Percentiles rank a stretch among this genome's conserved stretches.
These are phyloP conservation scores for Mycena capillaripes DNA, from an alignment of 768 basidiomycete species.

Conservation along the genomic window DNA sequence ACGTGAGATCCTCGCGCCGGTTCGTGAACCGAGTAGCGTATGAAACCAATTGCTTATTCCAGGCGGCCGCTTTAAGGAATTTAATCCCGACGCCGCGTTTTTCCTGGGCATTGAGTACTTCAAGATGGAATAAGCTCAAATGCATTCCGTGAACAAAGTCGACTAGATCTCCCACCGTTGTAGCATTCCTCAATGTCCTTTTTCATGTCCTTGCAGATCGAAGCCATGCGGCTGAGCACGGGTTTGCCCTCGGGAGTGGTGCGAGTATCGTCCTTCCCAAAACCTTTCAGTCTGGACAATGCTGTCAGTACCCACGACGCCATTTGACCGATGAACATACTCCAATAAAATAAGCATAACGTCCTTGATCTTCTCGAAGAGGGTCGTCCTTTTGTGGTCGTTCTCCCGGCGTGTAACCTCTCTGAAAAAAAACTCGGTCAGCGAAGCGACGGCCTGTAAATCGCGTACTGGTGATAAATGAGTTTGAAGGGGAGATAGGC, in stretches of 20 bases:
- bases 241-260: conserved; percentile 18
- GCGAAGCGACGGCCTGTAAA: neutral
- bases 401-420: conserved; percentile 26
- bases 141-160: neutral
- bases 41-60: conserved; percentile 25
- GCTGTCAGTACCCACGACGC: neutral
- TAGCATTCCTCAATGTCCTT: conserved; percentile 32
- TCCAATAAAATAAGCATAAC: conserved; percentile 25
- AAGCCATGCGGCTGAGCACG: conserved; percentile 19
- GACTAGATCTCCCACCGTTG: conserved; percentile 13
- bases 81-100: conserved; percentile 21
- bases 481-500: conserved; percentile 29
- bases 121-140: neutral
- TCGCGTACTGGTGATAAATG: conserved; percentile 25
- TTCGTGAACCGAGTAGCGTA: conserved; percentile 18
- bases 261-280: conserved; percentile 17
- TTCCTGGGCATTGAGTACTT: conserved; percentile 24
- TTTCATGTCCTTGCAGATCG: conserved; percentile 24
- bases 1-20: conserved; percentile 14
- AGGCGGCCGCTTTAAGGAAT: conserved; percentile 19
- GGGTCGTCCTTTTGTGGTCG: conserved; percentile 13
- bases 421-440: conserved; percentile 5
- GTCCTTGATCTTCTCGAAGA: conserved; percentile 29
- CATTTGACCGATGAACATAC: neutral
- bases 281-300: conserved; percentile 13